phyloP scores from a whole-genome alignment of 352 stramenopile genomes.

The Phytophthora ohioensis region DNA sequence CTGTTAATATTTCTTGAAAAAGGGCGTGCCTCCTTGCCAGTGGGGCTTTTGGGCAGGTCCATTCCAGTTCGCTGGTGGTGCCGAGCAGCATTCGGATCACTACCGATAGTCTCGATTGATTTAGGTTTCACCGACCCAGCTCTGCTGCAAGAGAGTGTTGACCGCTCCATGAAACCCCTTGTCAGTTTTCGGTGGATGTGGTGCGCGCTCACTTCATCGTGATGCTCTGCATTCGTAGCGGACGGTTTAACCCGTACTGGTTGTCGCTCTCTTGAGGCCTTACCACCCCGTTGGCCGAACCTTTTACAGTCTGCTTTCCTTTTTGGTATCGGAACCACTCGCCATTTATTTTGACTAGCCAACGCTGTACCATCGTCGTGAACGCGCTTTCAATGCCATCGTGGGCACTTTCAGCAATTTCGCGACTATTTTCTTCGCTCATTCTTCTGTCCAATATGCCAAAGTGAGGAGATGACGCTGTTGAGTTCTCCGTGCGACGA shows the following conservation, averaged over 20 bases:
- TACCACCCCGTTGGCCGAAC: neutral
- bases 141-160: neutral
- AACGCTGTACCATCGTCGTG: slow-evolving; percentile 20
- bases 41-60: neutral
- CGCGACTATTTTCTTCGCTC: neutral
- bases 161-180: slow-evolving; percentile 14
- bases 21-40: neutral
- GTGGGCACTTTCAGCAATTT: neutral
- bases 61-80: neutral
- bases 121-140: neutral
- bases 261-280: neutral
- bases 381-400: slow-evolving; percentile 23
- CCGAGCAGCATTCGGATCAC: neutral
- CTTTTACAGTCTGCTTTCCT: slow-evolving; percentile 5
- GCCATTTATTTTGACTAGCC: slow-evolving; percentile 19
- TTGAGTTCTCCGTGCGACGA: slow-evolving; percentile 11
- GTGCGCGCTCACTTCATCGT: slow-evolving; percentile 5
- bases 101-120: neutral
- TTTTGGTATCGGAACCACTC: slow-evolving; percentile 3
- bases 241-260: neutral
- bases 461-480: neutral
- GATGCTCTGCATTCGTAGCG: neutral
- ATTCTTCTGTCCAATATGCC: slow-evolving; percentile 2
- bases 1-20: neutral
- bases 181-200: slow-evolving; percentile 15